Conservation (phyloP, 108 stramenopile species). For the Seminavis robusta region DNA sequence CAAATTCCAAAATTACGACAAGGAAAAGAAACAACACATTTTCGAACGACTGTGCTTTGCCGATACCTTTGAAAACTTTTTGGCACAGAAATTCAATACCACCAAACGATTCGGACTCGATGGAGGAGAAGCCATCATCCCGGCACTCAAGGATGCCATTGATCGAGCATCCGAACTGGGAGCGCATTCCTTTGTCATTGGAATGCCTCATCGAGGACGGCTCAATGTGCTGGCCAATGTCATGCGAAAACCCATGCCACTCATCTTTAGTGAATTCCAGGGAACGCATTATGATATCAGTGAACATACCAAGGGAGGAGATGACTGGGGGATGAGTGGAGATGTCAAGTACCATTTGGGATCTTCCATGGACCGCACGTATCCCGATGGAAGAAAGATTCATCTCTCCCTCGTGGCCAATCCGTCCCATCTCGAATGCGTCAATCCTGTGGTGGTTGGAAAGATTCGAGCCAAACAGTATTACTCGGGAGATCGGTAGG, state of each 20-base stretch:
- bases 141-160: conserved; percentile 94
- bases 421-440: conserved; percentile 98
- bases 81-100: conserved; percentile 97
- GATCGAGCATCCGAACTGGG: conserved; percentile 95
- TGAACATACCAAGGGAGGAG: conserved; percentile 59
- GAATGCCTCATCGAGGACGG: conserved; percentile 98
- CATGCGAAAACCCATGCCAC: conserved; percentile 97
- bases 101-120: conserved; percentile 99
- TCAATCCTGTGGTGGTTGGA: conserved; percentile 95
- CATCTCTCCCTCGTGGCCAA: conserved; percentile 97
- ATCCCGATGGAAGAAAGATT: conserved; percentile 94
- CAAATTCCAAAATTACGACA: conserved; percentile 63
- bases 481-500: conserved; percentile 85
- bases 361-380: conserved; percentile 96
- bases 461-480: conserved; percentile 98
- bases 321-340: conserved; percentile 85
- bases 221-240: conserved; percentile 98
- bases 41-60: conserved; percentile 93
- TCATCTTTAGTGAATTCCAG: conserved; percentile 97
- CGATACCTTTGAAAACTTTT: conserved; percentile 96
- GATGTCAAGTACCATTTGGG: conserved; percentile 99
- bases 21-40: conserved; percentile 91
- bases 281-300: conserved; percentile 92
- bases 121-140: conserved; percentile 95
- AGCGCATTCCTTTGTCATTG: conserved; percentile 94